Evolutionary conservation across 805 yeast species (phyloP).

Genomic region (Zygoascus ofunaensis): DNA sequence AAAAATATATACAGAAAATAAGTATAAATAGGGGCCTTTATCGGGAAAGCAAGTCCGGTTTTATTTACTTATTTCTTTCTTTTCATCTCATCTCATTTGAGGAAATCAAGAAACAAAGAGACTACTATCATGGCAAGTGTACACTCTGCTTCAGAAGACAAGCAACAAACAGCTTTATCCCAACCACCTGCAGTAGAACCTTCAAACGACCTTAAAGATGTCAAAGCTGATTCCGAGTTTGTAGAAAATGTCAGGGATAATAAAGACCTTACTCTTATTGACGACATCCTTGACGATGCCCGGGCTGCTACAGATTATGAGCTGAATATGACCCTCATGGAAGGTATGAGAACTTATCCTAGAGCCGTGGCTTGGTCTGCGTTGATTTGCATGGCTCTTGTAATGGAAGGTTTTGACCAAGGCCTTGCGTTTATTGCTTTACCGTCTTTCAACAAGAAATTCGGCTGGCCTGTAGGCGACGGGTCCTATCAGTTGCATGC

Average conservation of each 20-base stretch:
- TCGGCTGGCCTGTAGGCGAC: conserved; percentile 25
- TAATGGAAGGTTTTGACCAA: conserved; percentile 46
- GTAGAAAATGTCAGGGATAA: conserved; percentile 1
- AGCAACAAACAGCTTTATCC: too few relatives aligned
- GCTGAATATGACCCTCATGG: conserved; percentile 13
- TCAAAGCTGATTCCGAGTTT: conserved; percentile 4
- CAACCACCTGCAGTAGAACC: too few relatives aligned
- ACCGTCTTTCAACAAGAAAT: conserved; percentile 35
- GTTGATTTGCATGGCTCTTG: conserved; percentile 34
- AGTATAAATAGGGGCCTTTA: too few relatives aligned
- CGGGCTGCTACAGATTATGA: conserved; percentile 13
- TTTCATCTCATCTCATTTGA: too few relatives aligned
- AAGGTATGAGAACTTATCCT: conserved; percentile 31
- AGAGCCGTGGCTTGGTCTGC: conserved; percentile 40
- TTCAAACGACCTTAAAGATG: not conserved
- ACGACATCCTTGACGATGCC: not conserved
- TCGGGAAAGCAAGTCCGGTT: too few relatives aligned
- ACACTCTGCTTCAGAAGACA: too few relatives aligned
- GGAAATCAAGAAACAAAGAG: too few relatives aligned
- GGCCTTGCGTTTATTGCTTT: conserved; percentile 37
- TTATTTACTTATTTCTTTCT: too few relatives aligned
- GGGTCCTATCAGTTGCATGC: conserved; percentile 29
- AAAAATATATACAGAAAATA: too few relatives aligned
- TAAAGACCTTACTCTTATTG: not conserved
- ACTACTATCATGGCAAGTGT: too few relatives aligned